A percentile compares a stretch with the other conserved stretches of the same genome.
Conservation (phyloP, 2,329 filamentous ascomycete species). For the Fusarium sp. region DNA sequence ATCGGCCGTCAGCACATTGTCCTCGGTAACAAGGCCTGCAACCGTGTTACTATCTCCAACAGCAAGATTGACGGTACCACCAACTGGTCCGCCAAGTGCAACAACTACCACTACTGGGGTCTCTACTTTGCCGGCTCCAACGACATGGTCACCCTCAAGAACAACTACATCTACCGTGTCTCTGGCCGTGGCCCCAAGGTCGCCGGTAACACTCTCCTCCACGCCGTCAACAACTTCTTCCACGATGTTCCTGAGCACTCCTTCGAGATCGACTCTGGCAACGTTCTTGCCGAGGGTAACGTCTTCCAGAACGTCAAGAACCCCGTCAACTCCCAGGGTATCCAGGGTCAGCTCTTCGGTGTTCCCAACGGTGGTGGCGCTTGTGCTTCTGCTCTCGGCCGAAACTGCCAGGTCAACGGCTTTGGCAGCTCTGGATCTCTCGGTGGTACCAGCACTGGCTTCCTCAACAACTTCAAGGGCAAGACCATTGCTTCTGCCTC, state of each 20-base stretch:
- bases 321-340: slow-evolving; percentile 51
- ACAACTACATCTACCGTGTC: slow-evolving; percentile 70
- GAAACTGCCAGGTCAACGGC: slow-evolving; percentile 62
- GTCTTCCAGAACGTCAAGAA: slow-evolving; percentile 65
- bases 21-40: slow-evolving; percentile 63
- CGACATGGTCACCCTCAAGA: slow-evolving; percentile 67
- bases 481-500: slow-evolving; percentile 62
- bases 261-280: slow-evolving; percentile 62
- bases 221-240: slow-evolving; percentile 73
- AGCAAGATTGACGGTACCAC: slow-evolving; percentile 66
- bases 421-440: slow-evolving; percentile 56
- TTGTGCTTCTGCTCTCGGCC: slow-evolving; percentile 60
- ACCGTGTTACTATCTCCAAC: slow-evolving; percentile 70
- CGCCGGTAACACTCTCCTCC: slow-evolving; percentile 64
- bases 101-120: slow-evolving; percentile 70
- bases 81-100: slow-evolving; percentile 66
- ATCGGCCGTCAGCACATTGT: slow-evolving; percentile 71
- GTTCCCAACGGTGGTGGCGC: slow-evolving; percentile 46
- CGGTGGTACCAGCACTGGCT: slow-evolving; percentile 55
- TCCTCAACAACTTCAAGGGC: slow-evolving; percentile 63
- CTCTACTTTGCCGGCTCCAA: slow-evolving; percentile 66
- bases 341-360: slow-evolving; percentile 50
- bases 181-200: slow-evolving; percentile 69
- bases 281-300: slow-evolving; percentile 66
- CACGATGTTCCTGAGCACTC: slow-evolving; percentile 65